Conservation (phyloP, 805 yeast genomes). For the Ogataea corticis region DNA sequence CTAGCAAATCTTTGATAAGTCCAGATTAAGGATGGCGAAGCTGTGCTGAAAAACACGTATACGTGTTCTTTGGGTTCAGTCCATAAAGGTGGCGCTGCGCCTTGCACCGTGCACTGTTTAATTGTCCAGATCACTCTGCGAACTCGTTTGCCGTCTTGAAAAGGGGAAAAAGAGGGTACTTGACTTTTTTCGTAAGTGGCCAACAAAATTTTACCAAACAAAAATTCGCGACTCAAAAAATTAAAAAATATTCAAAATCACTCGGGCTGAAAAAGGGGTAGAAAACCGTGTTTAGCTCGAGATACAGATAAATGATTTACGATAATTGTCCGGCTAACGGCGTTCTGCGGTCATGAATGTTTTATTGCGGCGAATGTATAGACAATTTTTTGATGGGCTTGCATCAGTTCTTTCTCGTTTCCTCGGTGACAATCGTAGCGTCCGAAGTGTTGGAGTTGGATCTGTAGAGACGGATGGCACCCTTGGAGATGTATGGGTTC, state of each 20-base stretch:
- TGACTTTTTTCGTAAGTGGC: neutral
- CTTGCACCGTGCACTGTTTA: neutral
- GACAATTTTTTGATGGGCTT: neutral
- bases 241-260: too few species aligned
- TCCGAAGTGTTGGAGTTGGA: conserved; percentile 15
- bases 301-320: too few species aligned
- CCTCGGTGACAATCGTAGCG: conserved; percentile 15
- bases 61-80: neutral
- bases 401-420: neutral
- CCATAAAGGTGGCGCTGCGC: neutral
- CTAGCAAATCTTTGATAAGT: too few species aligned
- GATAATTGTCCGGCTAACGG: too few species aligned
- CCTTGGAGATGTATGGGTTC: conserved; percentile 51
- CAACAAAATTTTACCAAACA: neutral
- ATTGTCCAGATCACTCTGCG: neutral
- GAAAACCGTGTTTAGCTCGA: too few species aligned
- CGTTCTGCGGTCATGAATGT: too few species aligned
- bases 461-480: conserved; percentile 39
- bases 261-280: too few species aligned
- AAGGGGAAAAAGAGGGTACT: neutral
- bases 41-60: too few species aligned
- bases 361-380: neutral
- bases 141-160: neutral
- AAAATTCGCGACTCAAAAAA: too few species aligned
- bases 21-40: too few species aligned